Percentiles rank a stretch among this genome's conserved stretches.
Evolutionary conservation across 345 rosid genomes (phyloP).

Genomic region (Mercurialis annua): DNA sequence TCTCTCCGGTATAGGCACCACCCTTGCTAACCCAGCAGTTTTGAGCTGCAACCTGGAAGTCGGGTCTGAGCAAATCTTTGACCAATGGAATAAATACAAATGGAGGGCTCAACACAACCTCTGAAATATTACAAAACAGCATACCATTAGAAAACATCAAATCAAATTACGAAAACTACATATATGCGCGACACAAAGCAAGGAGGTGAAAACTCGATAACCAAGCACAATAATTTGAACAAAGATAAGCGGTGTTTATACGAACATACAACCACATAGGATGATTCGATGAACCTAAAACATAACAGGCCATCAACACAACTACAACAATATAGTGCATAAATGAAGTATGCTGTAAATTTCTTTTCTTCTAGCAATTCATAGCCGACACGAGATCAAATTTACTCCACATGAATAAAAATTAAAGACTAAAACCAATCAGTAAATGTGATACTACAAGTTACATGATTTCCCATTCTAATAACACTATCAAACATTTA

Average conservation of each 20-base stretch:
- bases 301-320: too few relatives aligned
- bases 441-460: too few relatives aligned
- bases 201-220: not conserved
- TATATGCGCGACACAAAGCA: not conserved
- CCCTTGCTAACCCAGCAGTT: constrained; percentile 74
- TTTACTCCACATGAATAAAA: not conserved
- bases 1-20: constrained; percentile 67
- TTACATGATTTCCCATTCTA: not conserved
- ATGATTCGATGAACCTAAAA: not conserved
- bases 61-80: constrained; percentile 43
- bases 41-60: constrained; percentile 64
- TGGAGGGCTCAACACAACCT: constrained; percentile 77
- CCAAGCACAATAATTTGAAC: not conserved
- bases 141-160: not conserved
- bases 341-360: not conserved
- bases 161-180: not conserved
- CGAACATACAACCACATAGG: not conserved
- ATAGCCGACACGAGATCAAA: not conserved
- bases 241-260: not conserved
- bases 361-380: not conserved
- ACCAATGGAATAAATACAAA: constrained; percentile 55
- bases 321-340: not conserved
- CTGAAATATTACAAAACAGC: constrained; percentile 30
- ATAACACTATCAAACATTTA: not conserved
- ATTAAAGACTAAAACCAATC: not conserved